phyloP scores from a whole-genome alignment of 345 rosid genomes.

The Noccaea caerulescens region DNA sequence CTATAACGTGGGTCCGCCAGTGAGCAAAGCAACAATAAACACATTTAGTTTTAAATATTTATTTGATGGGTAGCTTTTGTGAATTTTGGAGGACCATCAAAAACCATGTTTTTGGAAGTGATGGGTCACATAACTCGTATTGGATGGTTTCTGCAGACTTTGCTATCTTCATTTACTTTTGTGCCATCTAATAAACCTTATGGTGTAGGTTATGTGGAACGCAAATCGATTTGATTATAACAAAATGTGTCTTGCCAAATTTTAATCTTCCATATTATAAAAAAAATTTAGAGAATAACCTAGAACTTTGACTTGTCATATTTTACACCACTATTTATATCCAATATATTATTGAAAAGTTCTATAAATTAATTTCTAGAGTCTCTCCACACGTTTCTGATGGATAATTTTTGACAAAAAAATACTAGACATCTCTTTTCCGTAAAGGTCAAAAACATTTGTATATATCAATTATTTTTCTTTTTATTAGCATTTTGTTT shows the following conservation, averaged over 20 bases:
- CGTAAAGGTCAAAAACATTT: constrained; percentile 40
- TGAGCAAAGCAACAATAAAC: too few relatives aligned
- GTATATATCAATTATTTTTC: neutral
- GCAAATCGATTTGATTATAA: neutral
- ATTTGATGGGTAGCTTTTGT: too few relatives aligned
- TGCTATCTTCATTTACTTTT: too few relatives aligned
- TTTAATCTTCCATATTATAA: too few relatives aligned
- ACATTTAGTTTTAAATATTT: too few relatives aligned
- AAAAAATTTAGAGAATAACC: constrained; percentile 28
- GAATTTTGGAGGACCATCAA: too few relatives aligned
- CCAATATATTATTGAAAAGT: neutral
- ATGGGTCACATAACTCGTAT: too few relatives aligned
- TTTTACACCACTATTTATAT: constrained; percentile 5
- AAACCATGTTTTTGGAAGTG: too few relatives aligned
- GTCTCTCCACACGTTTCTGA: constrained; percentile 40
- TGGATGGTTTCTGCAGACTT: neutral
- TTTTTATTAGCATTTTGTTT: constrained; percentile 14
- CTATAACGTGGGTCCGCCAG: too few relatives aligned
- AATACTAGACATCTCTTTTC: constrained; percentile 35
- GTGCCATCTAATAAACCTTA: neutral
- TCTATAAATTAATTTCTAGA: constrained; percentile 11
- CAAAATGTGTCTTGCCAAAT: constrained; percentile 12
- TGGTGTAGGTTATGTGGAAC: neutral
- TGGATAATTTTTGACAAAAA: constrained; percentile 9
- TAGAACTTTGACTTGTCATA: constrained; percentile 29